Base-by-base conservation (phyloP, 495 filamentous ascomycete species). In the Aspergillus bridgeri region DNA sequence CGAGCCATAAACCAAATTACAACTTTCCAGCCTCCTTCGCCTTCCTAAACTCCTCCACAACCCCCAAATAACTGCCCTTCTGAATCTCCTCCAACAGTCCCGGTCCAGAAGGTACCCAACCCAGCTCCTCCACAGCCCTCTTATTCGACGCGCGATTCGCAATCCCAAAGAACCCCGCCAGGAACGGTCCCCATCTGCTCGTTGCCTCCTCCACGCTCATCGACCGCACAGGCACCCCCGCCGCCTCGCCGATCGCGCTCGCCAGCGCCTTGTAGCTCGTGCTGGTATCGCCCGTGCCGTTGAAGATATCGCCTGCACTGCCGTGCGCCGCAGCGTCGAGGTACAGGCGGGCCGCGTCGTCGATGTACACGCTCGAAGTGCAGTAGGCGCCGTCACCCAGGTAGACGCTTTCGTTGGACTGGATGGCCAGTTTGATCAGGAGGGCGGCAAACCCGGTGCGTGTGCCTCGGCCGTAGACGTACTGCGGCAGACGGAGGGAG, bases 251-350 rank as follows among this genome's bases (percentile, higher is more conserved):
- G 46, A 82, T 65, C 0, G 66, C 71, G 19, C 57, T 58, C 2
- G 71, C 70, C 56, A 81, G 73, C 8, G 75, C 74, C 64, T 71
- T 76, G 51, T 72, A 65, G 0, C 57, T 18, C 0, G 77, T 61
- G 8, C 65, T 71, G 22, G 77, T 72, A 38, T 79, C 70, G 1
- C 62, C 77, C 21, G 74, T 70, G 8, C 64, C 73, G 59, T 81
- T 76, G 48, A 69, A 79, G 5, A 60, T 61, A 5, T 65, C 60
- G 2, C 78, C 78, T 0, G 73, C 66, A 20, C 27, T 55, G 3
- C 66, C 79, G 44, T 73, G 74, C 65, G 79, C 78, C 7, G 78
- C 59, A 2, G 72, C 78, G 3, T 77, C 67, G 5, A 72, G 68
- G 49, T 67, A 80, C 6, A 76, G 45, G 23, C 33, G 25, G 3